These are phyloP conservation scores for Trichophyton mentagrophytes DNA, from an alignment of 2,329 filamentous ascomycete genomes.

Conservation along the genomic window DNA sequence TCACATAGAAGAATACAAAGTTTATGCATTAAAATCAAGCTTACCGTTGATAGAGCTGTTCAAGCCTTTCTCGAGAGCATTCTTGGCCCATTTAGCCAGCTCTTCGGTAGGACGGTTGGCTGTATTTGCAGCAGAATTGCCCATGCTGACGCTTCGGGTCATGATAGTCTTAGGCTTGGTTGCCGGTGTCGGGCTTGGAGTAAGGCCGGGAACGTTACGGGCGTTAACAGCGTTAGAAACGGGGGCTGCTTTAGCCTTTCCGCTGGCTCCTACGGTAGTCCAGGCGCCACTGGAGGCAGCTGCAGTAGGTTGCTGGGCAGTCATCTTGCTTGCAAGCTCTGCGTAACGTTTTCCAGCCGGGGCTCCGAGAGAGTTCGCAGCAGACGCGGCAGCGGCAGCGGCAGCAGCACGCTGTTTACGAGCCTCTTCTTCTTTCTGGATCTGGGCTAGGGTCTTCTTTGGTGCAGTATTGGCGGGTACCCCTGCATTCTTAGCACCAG, in stretches of 20 bases:
- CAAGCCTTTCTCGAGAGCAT: constrained; percentile 62
- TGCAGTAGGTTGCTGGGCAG: constrained; percentile 28
- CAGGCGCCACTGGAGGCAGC: constrained; percentile 51
- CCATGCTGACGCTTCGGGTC: neutral
- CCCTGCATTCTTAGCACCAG: constrained; percentile 29
- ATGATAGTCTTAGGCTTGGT: constrained; percentile 17
- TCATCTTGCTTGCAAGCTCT: constrained; percentile 73
- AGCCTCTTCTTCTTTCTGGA: constrained; percentile 88
- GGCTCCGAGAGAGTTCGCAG: constrained; percentile 29
- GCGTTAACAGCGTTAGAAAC: constrained; percentile 33
- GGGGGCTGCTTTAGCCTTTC: constrained; percentile 59
- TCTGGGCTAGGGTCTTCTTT: constrained; percentile 90
- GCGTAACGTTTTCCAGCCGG: constrained; percentile 74
- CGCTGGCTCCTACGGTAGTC: constrained; percentile 89
- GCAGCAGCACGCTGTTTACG: constrained; percentile 64
- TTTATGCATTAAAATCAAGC: constrained; percentile 19
- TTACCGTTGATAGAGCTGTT: constrained; percentile 55
- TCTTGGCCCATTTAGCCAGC: constrained; percentile 83
- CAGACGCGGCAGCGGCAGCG: constrained; percentile 36
- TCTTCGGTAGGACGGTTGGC: constrained; percentile 66
- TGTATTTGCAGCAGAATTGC: constrained; percentile 21
- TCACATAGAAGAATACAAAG: constrained; percentile 9
- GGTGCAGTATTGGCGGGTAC: constrained; percentile 30
- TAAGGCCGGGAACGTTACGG: constrained; percentile 40
- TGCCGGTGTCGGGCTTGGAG: constrained; percentile 1